Evolutionary conservation across 2,329 filamentous ascomycete genomes (phyloP).

Genomic region (Penicillium sp.): DNA sequence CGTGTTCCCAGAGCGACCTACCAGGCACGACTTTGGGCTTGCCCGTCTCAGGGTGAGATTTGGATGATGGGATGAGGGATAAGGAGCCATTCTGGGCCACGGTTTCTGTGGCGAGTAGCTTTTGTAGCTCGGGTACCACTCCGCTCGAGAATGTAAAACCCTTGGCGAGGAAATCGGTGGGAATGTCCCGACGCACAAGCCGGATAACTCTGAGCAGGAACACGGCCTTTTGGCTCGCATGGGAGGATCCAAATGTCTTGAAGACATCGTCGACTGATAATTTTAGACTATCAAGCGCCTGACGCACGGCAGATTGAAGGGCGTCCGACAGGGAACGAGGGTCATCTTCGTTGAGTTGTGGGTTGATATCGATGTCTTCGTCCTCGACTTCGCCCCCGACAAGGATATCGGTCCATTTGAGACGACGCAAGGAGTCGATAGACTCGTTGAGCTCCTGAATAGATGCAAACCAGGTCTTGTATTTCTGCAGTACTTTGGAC

Average conservation of each 20-base stretch:
- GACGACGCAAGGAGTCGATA: constrained; percentile 35
- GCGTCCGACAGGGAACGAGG: constrained; percentile 61
- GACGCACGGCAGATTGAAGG: constrained; percentile 56
- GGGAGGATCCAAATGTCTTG: constrained; percentile 47
- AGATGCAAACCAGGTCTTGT: constrained; percentile 70
- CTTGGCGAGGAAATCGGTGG: constrained; percentile 47
- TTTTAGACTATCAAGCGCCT: constrained; percentile 58
- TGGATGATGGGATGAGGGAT: constrained; percentile 16
- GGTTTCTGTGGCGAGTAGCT: constrained; percentile 57
- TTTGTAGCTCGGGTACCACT: constrained; percentile 64
- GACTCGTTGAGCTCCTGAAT: constrained; percentile 53
- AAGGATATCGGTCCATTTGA: constrained; percentile 38
- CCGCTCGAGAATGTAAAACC: constrained; percentile 55
- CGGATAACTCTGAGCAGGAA: constrained; percentile 73
- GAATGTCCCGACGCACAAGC: constrained; percentile 68
- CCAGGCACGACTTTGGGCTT: constrained; percentile 56
- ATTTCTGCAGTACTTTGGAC: constrained; percentile 60
- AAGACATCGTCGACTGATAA: constrained; percentile 43
- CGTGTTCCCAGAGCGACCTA: constrained; percentile 75
- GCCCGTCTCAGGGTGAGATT: constrained; percentile 18
- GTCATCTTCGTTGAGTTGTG: constrained; percentile 68
- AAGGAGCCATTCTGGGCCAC: constrained; percentile 47
- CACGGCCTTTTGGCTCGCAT: constrained; percentile 51
- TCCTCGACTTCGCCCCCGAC: constrained; percentile 43
- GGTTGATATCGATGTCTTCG: constrained; percentile 32